These are phyloP conservation scores for Fusarium anguioides DNA, from an alignment of 2,329 filamentous ascomycete genomes.

Conservation along the genomic window DNA sequence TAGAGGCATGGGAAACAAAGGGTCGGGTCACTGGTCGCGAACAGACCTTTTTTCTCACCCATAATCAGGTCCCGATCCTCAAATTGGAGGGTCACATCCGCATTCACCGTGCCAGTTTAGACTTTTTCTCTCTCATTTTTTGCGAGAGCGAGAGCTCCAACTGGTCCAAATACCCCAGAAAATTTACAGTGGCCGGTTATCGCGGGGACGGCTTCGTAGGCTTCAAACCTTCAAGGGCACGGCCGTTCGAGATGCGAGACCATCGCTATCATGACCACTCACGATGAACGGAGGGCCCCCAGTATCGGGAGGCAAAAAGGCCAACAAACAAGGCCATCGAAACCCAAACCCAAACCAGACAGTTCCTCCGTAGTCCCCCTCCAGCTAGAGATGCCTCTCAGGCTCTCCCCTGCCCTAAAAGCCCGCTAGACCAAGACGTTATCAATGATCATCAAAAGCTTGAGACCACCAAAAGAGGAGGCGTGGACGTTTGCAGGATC, in stretches of 20 bases:
- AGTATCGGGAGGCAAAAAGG: conserved; percentile 35
- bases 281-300: neutral
- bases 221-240: conserved; percentile 25
- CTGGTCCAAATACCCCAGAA: conserved; percentile 14
- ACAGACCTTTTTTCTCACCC: neutral
- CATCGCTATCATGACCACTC: conserved; percentile 11
- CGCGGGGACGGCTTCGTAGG: conserved; percentile 30
- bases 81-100: conserved; percentile 31
- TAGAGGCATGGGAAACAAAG: conserved; percentile 10
- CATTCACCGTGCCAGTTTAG: conserved; percentile 24
- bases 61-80: conserved; percentile 3
- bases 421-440: conserved; percentile 20
- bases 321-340: conserved; percentile 19
- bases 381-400: neutral
- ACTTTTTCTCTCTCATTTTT: conserved; percentile 13
- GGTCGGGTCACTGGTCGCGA: conserved; percentile 1
- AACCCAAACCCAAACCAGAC: conserved; percentile 23
- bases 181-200: conserved; percentile 9
- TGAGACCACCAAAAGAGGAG: neutral
- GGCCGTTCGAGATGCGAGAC: neutral
- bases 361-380: conserved; percentile 14
- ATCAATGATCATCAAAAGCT: conserved; percentile 18
- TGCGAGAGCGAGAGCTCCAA: conserved; percentile 6
- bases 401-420: conserved; percentile 8
- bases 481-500: conserved; percentile 39